Evolutionary conservation across 345 rosid genomes (phyloP).

Genomic region (Brassica cretica): DNA sequence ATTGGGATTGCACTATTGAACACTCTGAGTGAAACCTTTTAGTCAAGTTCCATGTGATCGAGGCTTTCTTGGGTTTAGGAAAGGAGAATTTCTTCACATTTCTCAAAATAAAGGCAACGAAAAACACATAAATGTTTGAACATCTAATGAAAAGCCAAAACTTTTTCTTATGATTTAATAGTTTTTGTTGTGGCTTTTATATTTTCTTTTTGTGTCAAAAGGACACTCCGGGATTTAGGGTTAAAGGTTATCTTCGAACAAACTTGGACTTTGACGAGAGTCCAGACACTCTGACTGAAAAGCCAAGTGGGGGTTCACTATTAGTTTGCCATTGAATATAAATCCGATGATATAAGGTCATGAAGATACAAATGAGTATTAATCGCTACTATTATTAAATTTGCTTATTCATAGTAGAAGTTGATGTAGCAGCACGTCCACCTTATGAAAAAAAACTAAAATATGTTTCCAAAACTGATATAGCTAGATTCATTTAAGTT

Average conservation of each 20-base stretch:
- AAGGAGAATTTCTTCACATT: slow-evolving; percentile 34
- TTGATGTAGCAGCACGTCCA: background rate
- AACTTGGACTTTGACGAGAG: slow-evolving; percentile 69
- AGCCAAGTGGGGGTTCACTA: slow-evolving; percentile 35
- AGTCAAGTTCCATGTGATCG: slow-evolving; percentile 46
- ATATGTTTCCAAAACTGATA: background rate
- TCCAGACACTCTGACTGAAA: slow-evolving; percentile 28
- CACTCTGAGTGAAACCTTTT: slow-evolving; percentile 25
- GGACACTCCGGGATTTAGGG: slow-evolving; percentile 66
- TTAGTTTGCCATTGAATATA: slow-evolving; percentile 20
- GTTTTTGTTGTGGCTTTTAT: slow-evolving; percentile 7
- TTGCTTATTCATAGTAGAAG: background rate
- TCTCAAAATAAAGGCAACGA: slow-evolving; percentile 26
- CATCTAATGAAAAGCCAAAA: slow-evolving; percentile 33
- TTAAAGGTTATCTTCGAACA: slow-evolving; percentile 44
- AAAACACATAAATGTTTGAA: slow-evolving; percentile 22
- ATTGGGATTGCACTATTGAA: slow-evolving; percentile 41
- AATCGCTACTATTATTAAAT: background rate
- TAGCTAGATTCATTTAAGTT: background rate
- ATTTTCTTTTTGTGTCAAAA: slow-evolving; percentile 34
- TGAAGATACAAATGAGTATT: background rate
- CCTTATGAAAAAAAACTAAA: background rate
- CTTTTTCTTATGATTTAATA: slow-evolving; percentile 13
- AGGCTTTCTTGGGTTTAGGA: slow-evolving; percentile 42
- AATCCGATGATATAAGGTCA: slow-evolving; percentile 2